These are phyloP conservation scores for Symbiodinium natans DNA, from an alignment of 73 alveolate species.

Conservation along the genomic window DNA sequence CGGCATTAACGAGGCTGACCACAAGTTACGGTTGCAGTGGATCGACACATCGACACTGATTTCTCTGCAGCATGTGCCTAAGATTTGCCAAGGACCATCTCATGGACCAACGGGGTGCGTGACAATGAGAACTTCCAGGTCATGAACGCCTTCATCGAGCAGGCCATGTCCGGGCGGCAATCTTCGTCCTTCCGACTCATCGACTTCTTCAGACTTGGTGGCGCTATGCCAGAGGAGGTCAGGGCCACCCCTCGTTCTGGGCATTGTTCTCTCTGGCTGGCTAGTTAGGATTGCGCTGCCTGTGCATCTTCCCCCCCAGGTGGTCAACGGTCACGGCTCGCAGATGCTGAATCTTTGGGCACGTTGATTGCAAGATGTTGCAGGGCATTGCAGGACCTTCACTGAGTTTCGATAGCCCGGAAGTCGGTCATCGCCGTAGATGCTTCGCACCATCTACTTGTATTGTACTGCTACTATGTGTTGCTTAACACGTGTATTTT, in stretches of 20 bases:
- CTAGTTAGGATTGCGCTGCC: neutral
- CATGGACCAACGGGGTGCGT: constrained; percentile 83
- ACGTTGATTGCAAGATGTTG: neutral
- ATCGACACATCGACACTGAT: too few species aligned
- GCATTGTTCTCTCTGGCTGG: neutral
- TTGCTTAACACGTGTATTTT: too few species aligned
- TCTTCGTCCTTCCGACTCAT: constrained; percentile 53
- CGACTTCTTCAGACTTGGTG: constrained; percentile 71
- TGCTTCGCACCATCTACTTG: too few species aligned
- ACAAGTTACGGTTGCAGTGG: too few species aligned
- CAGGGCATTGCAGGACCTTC: neutral
- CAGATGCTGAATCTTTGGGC: constrained; percentile 91
- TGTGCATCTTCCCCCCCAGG: neutral
- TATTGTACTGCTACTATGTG: too few species aligned
- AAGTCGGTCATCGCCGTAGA: too few species aligned
- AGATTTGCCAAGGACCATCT: constrained; percentile 16
- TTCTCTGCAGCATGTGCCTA: neutral
- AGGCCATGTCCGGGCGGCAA: constrained; percentile 58
- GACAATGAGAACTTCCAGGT: constrained; percentile 88
- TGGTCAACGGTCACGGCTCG: constrained; percentile 83
- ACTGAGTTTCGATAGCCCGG: too few species aligned
- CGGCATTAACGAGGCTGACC: too few species aligned
- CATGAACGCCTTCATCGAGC: constrained; percentile 69
- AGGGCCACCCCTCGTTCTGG: neutral
- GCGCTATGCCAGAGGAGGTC: constrained; percentile 82